Conservation (phyloP, 768 basidiomycete species). For the Tricholoma sp. region DNA sequence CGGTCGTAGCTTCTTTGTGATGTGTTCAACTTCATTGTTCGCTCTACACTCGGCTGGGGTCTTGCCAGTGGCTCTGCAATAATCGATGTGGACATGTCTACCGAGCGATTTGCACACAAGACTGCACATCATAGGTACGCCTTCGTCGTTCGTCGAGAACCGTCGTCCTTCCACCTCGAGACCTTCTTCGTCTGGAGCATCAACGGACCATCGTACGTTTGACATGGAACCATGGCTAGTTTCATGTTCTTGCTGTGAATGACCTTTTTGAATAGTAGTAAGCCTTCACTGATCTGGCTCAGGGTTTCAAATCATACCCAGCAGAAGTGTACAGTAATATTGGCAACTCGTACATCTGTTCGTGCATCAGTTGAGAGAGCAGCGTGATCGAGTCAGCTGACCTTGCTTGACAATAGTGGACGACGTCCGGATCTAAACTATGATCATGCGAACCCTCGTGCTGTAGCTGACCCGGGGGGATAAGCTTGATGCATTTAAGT, state of each 20-base stretch:
- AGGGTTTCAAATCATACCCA: slow-evolving; percentile 30
- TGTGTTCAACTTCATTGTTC: slow-evolving; percentile 42
- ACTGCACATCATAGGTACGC: slow-evolving; percentile 62
- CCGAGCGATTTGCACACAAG: slow-evolving; percentile 51
- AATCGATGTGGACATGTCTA: slow-evolving; percentile 52
- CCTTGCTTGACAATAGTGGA: slow-evolving; percentile 54
- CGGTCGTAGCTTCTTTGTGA: slow-evolving; percentile 36
- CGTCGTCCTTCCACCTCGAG: slow-evolving; percentile 52
- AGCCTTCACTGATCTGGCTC: background rate
- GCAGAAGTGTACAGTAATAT: slow-evolving; percentile 54
- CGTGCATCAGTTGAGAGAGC: background rate
- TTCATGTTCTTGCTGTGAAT: slow-evolving; percentile 56
- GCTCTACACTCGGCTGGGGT: slow-evolving; percentile 29
- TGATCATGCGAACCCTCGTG: slow-evolving; percentile 16
- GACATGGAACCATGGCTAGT: slow-evolving; percentile 65
- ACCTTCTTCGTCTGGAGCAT: slow-evolving; percentile 42
- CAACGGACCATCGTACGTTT: slow-evolving; percentile 49
- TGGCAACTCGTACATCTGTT: slow-evolving; percentile 49
- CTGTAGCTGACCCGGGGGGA: slow-evolving; percentile 22
- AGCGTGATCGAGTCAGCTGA: slow-evolving; percentile 16
- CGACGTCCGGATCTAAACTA: slow-evolving; percentile 33
- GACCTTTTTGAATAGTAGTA: slow-evolving; percentile 30
- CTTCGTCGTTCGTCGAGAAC: slow-evolving; percentile 49
- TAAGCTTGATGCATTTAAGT: slow-evolving; percentile 40
- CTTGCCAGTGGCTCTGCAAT: slow-evolving; percentile 45